Base-by-base conservation (phyloP, 345 rosid species). In the Citrus mangshanensis region DNA sequence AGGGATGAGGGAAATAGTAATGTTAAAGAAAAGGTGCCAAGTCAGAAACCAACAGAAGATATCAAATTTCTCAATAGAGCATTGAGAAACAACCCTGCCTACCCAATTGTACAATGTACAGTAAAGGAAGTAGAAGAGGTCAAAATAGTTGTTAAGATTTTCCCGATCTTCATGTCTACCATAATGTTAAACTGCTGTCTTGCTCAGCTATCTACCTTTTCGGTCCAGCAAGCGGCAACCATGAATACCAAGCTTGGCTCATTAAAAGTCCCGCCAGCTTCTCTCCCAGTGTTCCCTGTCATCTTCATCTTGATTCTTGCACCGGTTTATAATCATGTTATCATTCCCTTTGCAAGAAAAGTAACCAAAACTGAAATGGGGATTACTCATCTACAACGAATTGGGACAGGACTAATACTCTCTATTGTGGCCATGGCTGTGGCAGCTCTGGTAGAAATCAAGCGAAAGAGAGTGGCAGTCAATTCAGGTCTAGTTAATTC, bases 191-290 rank as follows among this genome's bases (percentile, higher is more conserved):
- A 93, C 78, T 88, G 97, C 75, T 95, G 99, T 83, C 92, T 95
- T n/a, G 96, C 97, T 81, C 98, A 95, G 80, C 99, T 95, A 76
- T 93, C 95, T 0, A 93, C 97, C 28, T 95, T 95, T 70, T 95
- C 98, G 1, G 91, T 93, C 75, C 98, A 95, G 66, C 98, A 95
- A 89, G 94, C 97, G 63, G 88, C 98, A 56, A 93, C 96, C 18
- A 93, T 93, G 98, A 83, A 93, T 74, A 93, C 97, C n/a, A 87
- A 80, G 77, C 81, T 93, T 10, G 95, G 94, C 34, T 86, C 90
- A 70, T 76, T 92, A 10, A 85, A 73, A 62, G 89, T 95, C 68
- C 95, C 99, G 60, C 98, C 99, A 0, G 97, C 99, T 13, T 93
- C 99, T 22, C 93, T 95, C 49, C 97, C 98, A 0, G 85, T 93